A percentile compares a stretch with the other conserved stretches of the same genome.
Conservation (phyloP, 108 stramenopile genomes). For the Cylindrotheca closterium region DNA sequence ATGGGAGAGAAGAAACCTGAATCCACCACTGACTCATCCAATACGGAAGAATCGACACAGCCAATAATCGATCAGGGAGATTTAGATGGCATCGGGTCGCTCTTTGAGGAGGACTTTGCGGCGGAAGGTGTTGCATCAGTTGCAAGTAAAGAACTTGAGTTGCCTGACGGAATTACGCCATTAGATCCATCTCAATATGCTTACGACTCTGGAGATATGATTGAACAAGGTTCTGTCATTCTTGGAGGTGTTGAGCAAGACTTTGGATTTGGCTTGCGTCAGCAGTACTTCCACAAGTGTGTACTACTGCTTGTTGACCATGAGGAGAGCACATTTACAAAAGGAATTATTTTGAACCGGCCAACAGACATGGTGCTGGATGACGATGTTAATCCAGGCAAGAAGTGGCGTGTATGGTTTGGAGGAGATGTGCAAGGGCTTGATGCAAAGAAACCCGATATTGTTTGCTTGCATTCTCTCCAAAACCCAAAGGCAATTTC, state of each 20-base stretch:
- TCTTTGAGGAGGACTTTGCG: conserved; percentile 35
- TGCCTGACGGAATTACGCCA: conserved; percentile 28
- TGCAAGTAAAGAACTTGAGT: background rate
- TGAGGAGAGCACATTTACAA: conserved; percentile 61
- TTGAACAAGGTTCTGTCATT: conserved; percentile 82
- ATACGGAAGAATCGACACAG: background rate
- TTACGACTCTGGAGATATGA: conserved; percentile 77
- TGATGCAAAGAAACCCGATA: conserved; percentile 63
- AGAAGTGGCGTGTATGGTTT: conserved; percentile 78
- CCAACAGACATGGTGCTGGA: conserved; percentile 59
- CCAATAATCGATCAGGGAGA: conserved; percentile 18
- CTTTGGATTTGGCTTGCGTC: conserved; percentile 76
- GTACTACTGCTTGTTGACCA: conserved; percentile 71
- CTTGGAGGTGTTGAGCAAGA: conserved; percentile 81
- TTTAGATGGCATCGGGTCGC: conserved; percentile 74
- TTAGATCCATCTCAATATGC: conserved; percentile 75
- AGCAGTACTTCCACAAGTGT: conserved; percentile 84
- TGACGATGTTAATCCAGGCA: conserved; percentile 45
- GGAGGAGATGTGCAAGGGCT: conserved; percentile 77
- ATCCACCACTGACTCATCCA: background rate
- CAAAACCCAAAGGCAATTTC: conserved; percentile 44
- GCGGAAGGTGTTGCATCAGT: conserved; percentile 1
- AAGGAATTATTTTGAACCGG: conserved; percentile 82
- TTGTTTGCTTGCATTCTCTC: conserved; percentile 78
- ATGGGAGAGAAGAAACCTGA: conserved; percentile 44